A percentile compares a stretch with the other conserved stretches of the same genome.
These are phyloP conservation scores for Pezicula neosporulosa DNA, from an alignment of 2,329 filamentous ascomycete genomes.

Conservation along the genomic window DNA sequence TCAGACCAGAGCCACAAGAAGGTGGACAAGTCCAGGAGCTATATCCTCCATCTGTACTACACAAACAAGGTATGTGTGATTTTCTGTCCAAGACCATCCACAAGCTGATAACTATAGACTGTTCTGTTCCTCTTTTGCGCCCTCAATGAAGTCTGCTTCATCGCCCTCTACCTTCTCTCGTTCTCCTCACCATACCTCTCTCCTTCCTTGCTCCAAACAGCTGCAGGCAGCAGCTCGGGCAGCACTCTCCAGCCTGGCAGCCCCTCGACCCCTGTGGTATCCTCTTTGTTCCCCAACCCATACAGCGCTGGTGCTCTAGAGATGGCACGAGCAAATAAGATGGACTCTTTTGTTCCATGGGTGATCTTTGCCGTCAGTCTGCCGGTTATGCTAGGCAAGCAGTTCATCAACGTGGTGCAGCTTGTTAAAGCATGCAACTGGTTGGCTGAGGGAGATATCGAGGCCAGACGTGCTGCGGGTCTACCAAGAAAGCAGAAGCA, in stretches of 20 bases:
- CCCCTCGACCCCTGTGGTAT: slow-evolving; percentile 65
- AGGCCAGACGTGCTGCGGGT: slow-evolving; percentile 54
- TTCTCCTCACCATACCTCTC: slow-evolving; percentile 90
- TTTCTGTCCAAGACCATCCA: background rate
- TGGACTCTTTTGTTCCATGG: slow-evolving; percentile 75
- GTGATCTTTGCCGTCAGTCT: slow-evolving; percentile 75
- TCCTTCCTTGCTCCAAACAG: slow-evolving; percentile 69
- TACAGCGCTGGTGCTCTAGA: slow-evolving; percentile 92
- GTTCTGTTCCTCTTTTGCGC: slow-evolving; percentile 90
- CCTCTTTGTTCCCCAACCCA: slow-evolving; percentile 79
- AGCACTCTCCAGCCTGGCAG: slow-evolving; percentile 59
- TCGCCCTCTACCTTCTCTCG: slow-evolving; percentile 93
- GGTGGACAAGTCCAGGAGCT: slow-evolving; percentile 82
- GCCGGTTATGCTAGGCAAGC: slow-evolving; percentile 88
- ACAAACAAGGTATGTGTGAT: slow-evolving; percentile 78
- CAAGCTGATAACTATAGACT: slow-evolving; percentile 49
- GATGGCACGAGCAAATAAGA: slow-evolving; percentile 90
- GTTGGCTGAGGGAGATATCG: slow-evolving; percentile 87
- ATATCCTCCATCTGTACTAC: slow-evolving; percentile 92
- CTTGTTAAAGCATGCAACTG: slow-evolving; percentile 89
- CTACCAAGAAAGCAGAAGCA: slow-evolving; percentile 44
- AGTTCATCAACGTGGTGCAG: slow-evolving; percentile 91
- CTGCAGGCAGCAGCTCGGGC: slow-evolving; percentile 48
- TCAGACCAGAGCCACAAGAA: slow-evolving; percentile 84
- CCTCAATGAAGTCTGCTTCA: slow-evolving; percentile 96